Percentiles rank a stretch among this genome's conserved stretches.
These are phyloP conservation scores for Pseudogymnoascus destructans DNA, from an alignment of 2,329 filamentous ascomycete species.

Conservation along the genomic window DNA sequence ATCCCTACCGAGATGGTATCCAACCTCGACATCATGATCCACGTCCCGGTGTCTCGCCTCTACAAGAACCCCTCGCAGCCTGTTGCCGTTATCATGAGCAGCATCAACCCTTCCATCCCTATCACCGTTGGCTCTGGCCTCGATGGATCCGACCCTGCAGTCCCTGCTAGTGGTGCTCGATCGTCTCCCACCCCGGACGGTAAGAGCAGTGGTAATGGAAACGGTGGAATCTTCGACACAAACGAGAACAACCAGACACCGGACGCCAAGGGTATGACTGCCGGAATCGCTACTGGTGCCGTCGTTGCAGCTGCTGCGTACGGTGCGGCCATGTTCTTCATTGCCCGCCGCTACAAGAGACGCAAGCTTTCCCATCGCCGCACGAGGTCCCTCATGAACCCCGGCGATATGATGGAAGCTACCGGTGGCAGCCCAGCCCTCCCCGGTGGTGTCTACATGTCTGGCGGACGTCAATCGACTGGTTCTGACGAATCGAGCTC, in stretches of 20 bases:
- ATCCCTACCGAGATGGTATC: constrained; percentile 61
- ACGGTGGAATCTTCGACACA: constrained; percentile 31
- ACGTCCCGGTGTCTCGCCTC: constrained; percentile 56
- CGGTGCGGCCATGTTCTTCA: constrained; percentile 63
- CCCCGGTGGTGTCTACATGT: constrained; percentile 36
- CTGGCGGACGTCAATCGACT: constrained; percentile 28
- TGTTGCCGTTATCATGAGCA: constrained; percentile 58
- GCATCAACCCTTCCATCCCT: constrained; percentile 71
- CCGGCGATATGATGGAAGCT: constrained; percentile 36
- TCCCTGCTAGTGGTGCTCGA: constrained; percentile 24
- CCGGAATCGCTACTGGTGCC: constrained; percentile 51
- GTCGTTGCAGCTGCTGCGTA: constrained; percentile 56
- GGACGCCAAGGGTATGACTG: constrained; percentile 49
- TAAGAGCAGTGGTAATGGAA: constrained; percentile 28
- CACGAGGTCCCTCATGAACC: constrained; percentile 42
- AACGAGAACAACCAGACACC: constrained; percentile 33
- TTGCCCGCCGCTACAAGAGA: constrained; percentile 58
- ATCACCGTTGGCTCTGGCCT: constrained; percentile 31
- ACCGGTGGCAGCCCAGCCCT: constrained; percentile 27
- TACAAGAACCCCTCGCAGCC: constrained; percentile 46
- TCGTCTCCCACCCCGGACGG: constrained; percentile 28
- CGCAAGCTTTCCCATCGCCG: constrained; percentile 49
- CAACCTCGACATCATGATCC: constrained; percentile 54
- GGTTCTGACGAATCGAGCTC: constrained; percentile 27
- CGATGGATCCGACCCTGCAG: constrained; percentile 22